Conservation (phyloP, 139 green algal genomes). For the Auxenochlorella pyrenoidosa region DNA sequence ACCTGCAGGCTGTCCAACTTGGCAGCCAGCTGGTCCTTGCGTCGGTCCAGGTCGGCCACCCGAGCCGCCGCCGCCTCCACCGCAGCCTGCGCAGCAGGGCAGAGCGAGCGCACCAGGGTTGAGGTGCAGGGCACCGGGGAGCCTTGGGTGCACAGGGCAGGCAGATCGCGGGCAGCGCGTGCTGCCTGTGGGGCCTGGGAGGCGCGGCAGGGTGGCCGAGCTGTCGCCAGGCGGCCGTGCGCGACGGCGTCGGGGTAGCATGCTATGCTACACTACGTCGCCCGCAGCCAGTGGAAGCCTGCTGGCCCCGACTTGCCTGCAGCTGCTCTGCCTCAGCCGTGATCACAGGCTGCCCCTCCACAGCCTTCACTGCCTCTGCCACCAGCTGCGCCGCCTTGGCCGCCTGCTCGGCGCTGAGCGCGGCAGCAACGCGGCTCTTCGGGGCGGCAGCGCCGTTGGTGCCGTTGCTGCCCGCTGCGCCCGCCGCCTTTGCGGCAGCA, state of each 20-base stretch:
- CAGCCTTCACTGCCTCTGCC: neutral
- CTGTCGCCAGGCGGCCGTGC: too few relatives aligned
- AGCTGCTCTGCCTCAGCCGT: conserved; percentile 6
- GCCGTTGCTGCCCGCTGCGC: neutral
- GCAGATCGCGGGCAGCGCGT: too few relatives aligned
- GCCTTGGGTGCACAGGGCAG: too few relatives aligned
- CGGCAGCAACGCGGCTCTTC: too few relatives aligned
- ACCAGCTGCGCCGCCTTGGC: neutral
- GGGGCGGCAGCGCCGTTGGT: neutral
- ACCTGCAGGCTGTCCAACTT: conserved; percentile 1
- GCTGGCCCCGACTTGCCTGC: neutral
- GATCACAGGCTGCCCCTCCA: neutral
- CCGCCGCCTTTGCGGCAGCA: neutral
- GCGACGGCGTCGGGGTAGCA: too few relatives aligned
- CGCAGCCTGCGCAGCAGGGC: neutral
- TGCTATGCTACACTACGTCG: too few relatives aligned
- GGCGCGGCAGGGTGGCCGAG: too few relatives aligned
- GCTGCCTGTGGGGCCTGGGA: too few relatives aligned
- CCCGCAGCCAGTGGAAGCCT: too few relatives aligned
- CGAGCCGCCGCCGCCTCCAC: neutral
- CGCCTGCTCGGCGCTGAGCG: neutral
- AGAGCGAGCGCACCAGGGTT: neutral
- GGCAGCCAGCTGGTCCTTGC: neutral
- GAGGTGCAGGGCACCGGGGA: too few relatives aligned
- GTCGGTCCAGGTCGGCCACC: neutral